These are phyloP conservation scores for Lepiota brunneoincarnata DNA, from an alignment of 768 basidiomycete species.

Conservation along the genomic window DNA sequence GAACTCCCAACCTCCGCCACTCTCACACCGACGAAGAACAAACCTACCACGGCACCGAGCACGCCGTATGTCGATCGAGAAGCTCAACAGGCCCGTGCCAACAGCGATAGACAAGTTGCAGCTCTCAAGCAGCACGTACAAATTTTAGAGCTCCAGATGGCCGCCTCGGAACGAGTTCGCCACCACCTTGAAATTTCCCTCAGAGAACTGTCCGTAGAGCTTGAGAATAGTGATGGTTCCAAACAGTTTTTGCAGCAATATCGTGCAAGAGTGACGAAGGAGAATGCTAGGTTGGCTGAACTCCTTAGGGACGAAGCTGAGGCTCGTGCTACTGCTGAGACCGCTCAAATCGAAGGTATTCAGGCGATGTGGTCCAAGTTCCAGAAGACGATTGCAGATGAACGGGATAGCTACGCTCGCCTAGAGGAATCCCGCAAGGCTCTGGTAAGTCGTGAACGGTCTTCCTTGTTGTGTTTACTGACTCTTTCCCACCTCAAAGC, in stretches of 20 bases:
- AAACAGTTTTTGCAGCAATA: conserved; percentile 60
- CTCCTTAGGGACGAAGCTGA: conserved; percentile 62
- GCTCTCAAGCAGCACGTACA: conserved; percentile 64
- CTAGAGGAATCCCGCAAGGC: conserved; percentile 72
- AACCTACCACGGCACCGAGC: conserved; percentile 14
- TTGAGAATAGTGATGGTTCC: conserved; percentile 65
- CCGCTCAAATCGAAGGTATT: conserved; percentile 61
- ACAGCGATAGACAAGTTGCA: conserved; percentile 46
- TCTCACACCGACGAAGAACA: conserved; percentile 46
- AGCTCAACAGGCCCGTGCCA: conserved; percentile 25
- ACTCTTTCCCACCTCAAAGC: conserved; percentile 29
- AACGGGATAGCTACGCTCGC: conserved; percentile 59
- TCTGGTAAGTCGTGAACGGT: conserved; percentile 40
- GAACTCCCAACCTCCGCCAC: conserved; percentile 39
- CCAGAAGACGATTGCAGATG: conserved; percentile 53
- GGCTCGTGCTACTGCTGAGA: conserved; percentile 57
- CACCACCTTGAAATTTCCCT: conserved; percentile 61
- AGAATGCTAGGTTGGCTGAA: conserved; percentile 53
- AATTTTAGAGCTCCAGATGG: conserved; percentile 65
- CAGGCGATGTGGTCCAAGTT: conserved; percentile 68
- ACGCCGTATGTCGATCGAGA: conserved; percentile 14
- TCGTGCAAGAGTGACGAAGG: conserved; percentile 51
- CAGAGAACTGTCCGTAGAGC: conserved; percentile 55
- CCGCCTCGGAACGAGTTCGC: conserved; percentile 63
- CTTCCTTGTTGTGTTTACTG: neutral